phyloP scores from a whole-genome alignment of 2,329 filamentous ascomycete species.

The Chaetomium sp. region DNA sequence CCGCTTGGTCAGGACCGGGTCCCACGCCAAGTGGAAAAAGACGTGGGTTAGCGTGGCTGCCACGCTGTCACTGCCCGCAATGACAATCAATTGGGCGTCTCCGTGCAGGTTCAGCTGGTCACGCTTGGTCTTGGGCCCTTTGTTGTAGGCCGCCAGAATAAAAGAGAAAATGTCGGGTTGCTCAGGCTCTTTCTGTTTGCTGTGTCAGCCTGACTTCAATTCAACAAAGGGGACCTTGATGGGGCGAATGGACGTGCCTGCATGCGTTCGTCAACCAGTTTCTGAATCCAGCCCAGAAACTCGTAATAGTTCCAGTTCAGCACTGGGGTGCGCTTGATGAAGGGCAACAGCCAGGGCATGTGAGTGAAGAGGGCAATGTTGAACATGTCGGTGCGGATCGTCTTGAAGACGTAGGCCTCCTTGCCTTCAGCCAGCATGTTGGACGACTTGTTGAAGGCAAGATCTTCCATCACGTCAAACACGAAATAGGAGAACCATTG shows the following conservation, averaged over 20 bases:
- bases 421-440: constrained; percentile 28
- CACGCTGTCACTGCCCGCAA: constrained; percentile 33
- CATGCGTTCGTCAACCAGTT: constrained; percentile 25
- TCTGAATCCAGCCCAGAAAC: constrained; percentile 29
- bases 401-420: constrained; percentile 28
- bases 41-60: constrained; percentile 30
- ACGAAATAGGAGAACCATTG: constrained; percentile 27
- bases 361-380: constrained; percentile 30
- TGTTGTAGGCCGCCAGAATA: constrained; percentile 24
- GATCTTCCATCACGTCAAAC: constrained; percentile 31
- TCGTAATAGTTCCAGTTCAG: constrained; percentile 29
- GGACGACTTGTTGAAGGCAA: constrained; percentile 30
- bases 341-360: constrained; percentile 31
- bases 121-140: constrained; percentile 12
- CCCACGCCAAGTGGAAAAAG: constrained; percentile 31
- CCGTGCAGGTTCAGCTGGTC: constrained; percentile 28
- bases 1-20: constrained; percentile 20
- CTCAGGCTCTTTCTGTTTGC: constrained; percentile 20
- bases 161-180: constrained; percentile 29
- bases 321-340: constrained; percentile 29
- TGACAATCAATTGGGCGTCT: constrained; percentile 30
- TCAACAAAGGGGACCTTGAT: neutral
- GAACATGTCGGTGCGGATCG: constrained; percentile 31
- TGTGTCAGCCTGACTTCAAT: neutral
- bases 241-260: neutral